These are phyloP conservation scores for Hemileccinum rubropunctum DNA, from an alignment of 768 basidiomycete genomes.

Conservation along the genomic window DNA sequence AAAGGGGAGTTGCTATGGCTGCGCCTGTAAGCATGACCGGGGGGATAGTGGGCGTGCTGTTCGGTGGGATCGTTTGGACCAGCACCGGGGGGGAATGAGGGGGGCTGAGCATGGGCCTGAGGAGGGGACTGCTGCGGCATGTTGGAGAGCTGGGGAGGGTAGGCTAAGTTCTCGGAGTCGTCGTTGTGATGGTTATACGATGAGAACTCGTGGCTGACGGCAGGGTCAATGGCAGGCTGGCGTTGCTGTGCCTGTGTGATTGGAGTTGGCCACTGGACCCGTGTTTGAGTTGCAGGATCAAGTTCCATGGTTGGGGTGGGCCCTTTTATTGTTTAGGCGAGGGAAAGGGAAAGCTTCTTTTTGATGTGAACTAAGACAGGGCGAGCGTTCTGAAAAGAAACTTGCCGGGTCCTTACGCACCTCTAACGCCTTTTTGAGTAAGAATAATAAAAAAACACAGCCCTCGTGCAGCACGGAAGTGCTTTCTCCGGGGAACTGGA, in stretches of 20 bases:
- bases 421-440: constrained; percentile 18
- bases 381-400: constrained; percentile 31
- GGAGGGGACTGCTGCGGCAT: constrained; percentile 29
- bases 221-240: constrained; percentile 33
- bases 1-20: constrained; percentile 32
- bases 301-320: constrained; percentile 29
- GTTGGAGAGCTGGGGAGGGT: constrained; percentile 29
- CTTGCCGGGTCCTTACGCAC: constrained; percentile 12
- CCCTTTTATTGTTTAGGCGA: constrained; percentile 38
- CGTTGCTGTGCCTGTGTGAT: constrained; percentile 34
- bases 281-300: constrained; percentile 33
- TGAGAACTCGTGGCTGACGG: constrained; percentile 33
- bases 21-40: constrained; percentile 33
- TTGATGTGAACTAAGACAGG: constrained; percentile 30
- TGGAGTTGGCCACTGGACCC: constrained; percentile 33
- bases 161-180: constrained; percentile 24
- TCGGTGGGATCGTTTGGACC: constrained; percentile 34
- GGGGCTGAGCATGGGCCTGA: constrained; percentile 31
- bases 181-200: constrained; percentile 30
- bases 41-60: constrained; percentile 34
- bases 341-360: constrained; percentile 33
- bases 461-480: constrained; percentile 1
- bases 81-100: constrained; percentile 33
- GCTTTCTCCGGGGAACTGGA: too few relatives aligned
- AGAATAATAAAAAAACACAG: constrained; percentile 11